These are phyloP conservation scores for Ustilago cynodontis DNA, from an alignment of 1,284 basidiomycete species.

Conservation along the genomic window DNA sequence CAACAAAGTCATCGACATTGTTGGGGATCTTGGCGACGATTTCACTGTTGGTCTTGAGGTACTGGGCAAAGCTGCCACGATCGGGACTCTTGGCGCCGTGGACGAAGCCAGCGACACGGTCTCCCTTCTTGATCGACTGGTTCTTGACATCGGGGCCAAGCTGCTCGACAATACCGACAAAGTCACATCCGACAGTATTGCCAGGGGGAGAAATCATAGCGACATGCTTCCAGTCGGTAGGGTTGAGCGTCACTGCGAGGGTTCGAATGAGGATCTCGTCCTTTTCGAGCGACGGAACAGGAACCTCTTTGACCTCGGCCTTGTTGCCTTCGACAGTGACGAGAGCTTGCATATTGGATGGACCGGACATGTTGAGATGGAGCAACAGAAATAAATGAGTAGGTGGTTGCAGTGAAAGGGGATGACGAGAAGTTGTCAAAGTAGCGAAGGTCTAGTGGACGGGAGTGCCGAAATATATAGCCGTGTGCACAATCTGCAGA, in stretches of 20 bases:
- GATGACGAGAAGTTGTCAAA: background rate
- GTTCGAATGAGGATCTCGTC: conserved; percentile 58
- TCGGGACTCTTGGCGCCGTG: conserved; percentile 71
- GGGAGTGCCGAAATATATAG: conserved; percentile 4
- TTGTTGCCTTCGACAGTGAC: conserved; percentile 53
- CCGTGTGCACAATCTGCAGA: background rate
- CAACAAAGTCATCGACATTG: conserved; percentile 40
- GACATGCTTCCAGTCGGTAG: conserved; percentile 70
- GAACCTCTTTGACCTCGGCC: conserved; percentile 51
- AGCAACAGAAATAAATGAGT: background rate
- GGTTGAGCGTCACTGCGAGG: conserved; percentile 62
- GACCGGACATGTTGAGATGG: conserved; percentile 24
- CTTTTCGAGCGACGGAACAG: conserved; percentile 51
- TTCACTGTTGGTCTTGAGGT: conserved; percentile 66
- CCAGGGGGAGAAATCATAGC: conserved; percentile 67
- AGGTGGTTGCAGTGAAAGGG: background rate
- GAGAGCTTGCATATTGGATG: conserved; percentile 56
- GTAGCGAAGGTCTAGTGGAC: background rate
- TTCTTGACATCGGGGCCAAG: conserved; percentile 70
- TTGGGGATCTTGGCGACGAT: conserved; percentile 57
- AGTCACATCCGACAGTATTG: conserved; percentile 75
- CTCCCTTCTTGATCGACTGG: conserved; percentile 73
- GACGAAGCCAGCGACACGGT: conserved; percentile 74
- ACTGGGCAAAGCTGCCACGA: conserved; percentile 69
- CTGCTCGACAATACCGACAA: conserved; percentile 75